Conservation (phyloP, 2,329 filamentous ascomycete genomes). For the Aspergillus jensenii region DNA sequence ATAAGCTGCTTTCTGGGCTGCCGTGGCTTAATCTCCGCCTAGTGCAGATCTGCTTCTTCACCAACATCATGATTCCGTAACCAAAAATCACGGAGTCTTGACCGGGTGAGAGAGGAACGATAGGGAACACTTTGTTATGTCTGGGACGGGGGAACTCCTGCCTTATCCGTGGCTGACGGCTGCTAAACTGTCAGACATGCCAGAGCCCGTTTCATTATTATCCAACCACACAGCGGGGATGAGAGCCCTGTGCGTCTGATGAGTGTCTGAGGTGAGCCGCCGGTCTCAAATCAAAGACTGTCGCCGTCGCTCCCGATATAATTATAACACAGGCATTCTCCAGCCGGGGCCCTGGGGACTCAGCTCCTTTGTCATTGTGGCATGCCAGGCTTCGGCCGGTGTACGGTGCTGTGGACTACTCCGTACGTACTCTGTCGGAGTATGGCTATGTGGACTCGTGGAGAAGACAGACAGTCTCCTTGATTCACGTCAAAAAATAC, state of each 20-base stretch:
- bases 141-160: no score
- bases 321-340: neutral
- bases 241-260: no score
- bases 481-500: neutral
- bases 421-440: no score
- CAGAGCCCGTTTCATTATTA: no score
- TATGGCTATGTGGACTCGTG: neutral
- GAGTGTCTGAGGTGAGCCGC: neutral
- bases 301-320: neutral
- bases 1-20: neutral
- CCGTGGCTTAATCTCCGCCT: slow-evolving; percentile 16
- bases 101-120: neutral
- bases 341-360: neutral
- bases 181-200: no score
- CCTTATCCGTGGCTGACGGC: no score
- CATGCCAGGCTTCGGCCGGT: no score
- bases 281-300: neutral
- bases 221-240: no score
- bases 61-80: neutral
- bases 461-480: neutral
- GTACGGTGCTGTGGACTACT: no score
- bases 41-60: slow-evolving; percentile 11
- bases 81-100: neutral
- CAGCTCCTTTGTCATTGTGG: neutral
- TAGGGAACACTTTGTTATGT: neutral